Evolutionary conservation across 2,329 filamentous ascomycete genomes (phyloP), one percentile per base, ranked within the genome.

Genomic region (Nothopassalora personata): DNA sequence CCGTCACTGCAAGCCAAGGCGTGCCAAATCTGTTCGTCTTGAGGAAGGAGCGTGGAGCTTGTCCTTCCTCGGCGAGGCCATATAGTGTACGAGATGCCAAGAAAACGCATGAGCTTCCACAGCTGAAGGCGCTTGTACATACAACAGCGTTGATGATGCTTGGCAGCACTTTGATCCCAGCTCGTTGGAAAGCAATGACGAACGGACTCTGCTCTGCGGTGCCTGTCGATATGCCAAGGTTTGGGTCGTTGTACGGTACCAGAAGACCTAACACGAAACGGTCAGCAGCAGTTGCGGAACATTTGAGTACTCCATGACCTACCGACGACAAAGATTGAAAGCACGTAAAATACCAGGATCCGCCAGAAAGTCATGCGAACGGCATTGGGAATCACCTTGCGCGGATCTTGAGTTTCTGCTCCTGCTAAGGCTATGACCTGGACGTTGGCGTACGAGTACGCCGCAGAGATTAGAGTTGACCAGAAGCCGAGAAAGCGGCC

Each of bases 71-170:
- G 5, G 76, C 76, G 34, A 77, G 67, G 53, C 71, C 73, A 59
- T 80, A 81, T 11, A 83, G 72, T 49, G 78, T 79, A 61, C 81
- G 76, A 3, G 79, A 80, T 1, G 61, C 61, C 10, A 77, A 77
- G 86, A 90, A 76, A 83, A 87, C 0, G 85, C 87, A 1, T 84
- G 87, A 0, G 85, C 53, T 59, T 18, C 60, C 60, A 31, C 58
- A 60, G 53, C 58, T 60, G 55, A 63, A 63, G 1, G 60, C 60
- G 18, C 55, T 58, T 1, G 60, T 63, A 64, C 91, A 80, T 66
- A 88, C 85, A 50, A 87, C 80, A n/a, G 81, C 84, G 70, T 89
- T 89, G 77, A 89, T 85, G 61, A 89, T 81, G 43, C 79, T 80
- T 27, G 85, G 84, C n/a, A 89, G 78, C 1, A 81, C 81, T 1